Evolutionary conservation across 176 grass and related monocot genomes (phyloP).

Genomic region (Elymus sibiricus): DNA sequence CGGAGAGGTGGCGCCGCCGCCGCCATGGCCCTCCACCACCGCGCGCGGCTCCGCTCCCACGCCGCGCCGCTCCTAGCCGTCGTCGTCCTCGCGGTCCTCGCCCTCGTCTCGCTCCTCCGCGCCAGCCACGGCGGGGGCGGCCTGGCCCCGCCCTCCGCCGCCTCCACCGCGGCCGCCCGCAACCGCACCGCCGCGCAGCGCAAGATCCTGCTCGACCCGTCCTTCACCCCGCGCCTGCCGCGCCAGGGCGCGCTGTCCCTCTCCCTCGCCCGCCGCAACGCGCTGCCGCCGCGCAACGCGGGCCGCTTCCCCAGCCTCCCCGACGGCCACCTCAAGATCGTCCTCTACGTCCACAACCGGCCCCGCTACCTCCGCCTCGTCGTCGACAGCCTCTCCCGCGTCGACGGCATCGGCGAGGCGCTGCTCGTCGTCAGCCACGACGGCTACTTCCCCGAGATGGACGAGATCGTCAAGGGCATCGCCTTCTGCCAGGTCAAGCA

Average conservation of each 20-base stretch:
- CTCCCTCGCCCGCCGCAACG: constrained; percentile 67
- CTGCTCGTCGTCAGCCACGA: constrained; percentile 94
- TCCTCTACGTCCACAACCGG: constrained; percentile 89
- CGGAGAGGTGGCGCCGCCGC: constrained; percentile 4
- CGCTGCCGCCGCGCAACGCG: constrained; percentile 65
- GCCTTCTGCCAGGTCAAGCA: constrained; percentile 96
- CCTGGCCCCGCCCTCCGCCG: not conserved
- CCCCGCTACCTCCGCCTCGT: constrained; percentile 80
- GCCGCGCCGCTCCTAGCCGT: constrained; percentile 39
- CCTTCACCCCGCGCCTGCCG: constrained; percentile 59
- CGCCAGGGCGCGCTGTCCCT: constrained; percentile 71
- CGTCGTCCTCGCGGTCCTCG: constrained; percentile 51
- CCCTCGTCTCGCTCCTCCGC: constrained; percentile 59
- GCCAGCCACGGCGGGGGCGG: constrained; percentile 17
- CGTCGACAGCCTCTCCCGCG: constrained; percentile 66
- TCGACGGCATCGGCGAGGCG: constrained; percentile 78
- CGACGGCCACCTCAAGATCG: constrained; percentile 66
- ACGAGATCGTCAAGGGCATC: constrained; percentile 69
- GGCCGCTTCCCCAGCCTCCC: constrained; percentile 51
- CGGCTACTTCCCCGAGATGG: constrained; percentile 88
- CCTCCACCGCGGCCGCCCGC: not conserved
- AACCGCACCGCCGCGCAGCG: constrained; percentile 21
- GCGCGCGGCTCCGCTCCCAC: constrained; percentile 40
- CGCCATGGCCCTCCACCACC: constrained; percentile 21
- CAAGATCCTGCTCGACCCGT: constrained; percentile 50